phyloP scores from a whole-genome alignment of 306 rosid genomes.

The Astragalus membranaceus region DNA sequence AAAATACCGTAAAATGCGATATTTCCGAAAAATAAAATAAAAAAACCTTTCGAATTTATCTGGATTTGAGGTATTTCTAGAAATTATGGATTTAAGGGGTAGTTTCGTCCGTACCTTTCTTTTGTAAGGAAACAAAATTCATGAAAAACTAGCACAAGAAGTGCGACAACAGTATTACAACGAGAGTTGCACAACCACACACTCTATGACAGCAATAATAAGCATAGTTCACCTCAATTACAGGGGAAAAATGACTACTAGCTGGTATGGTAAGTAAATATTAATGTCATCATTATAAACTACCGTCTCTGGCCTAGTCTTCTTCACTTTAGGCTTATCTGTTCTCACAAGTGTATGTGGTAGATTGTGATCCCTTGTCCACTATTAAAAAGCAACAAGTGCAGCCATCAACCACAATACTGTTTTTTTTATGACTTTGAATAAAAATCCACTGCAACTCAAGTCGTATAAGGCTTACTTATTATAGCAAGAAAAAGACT shows the following conservation, averaged over 20 bases:
- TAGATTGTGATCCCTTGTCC: constrained; percentile 18
- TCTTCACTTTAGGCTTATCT: not conserved
- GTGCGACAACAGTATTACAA: too few species aligned
- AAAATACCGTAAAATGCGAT: too few species aligned
- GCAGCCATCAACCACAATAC: constrained; percentile 17
- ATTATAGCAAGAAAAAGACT: constrained; percentile 17
- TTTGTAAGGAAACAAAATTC: too few species aligned
- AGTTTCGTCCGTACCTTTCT: too few species aligned
- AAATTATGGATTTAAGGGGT: too few species aligned
- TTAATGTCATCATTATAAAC: not conserved
- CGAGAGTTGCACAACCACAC: too few species aligned
- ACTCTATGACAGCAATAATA: too few species aligned
- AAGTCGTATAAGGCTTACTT: not conserved
- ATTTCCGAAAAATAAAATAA: too few species aligned
- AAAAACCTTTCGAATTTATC: too few species aligned
- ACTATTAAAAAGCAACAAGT: constrained; percentile 3
- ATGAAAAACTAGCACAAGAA: too few species aligned
- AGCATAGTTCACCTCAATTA: not conserved
- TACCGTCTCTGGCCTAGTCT: not conserved
- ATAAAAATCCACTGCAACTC: not conserved
- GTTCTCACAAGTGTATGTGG: not conserved
- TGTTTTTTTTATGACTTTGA: not conserved
- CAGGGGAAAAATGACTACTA: not conserved
- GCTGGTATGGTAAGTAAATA: not conserved
- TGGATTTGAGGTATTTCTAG: too few species aligned